Evolutionary conservation across 306 rosid species (phyloP).

Genomic region (Pueraria montana): DNA sequence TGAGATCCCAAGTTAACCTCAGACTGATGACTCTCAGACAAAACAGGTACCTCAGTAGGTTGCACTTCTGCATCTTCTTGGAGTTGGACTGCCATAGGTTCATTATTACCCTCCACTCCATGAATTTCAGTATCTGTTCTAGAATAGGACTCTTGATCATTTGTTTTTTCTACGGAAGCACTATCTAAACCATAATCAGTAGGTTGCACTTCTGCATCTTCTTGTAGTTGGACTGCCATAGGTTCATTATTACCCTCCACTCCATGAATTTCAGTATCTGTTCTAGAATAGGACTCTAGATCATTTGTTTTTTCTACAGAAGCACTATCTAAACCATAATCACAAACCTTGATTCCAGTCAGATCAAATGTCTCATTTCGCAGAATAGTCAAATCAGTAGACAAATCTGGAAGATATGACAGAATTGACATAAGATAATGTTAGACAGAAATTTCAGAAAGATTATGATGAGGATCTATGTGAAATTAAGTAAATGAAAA

Average conservation of each 20-base stretch:
- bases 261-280: conserved; percentile 58
- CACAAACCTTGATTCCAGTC: conserved; percentile 64
- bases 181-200: conserved; percentile 53
- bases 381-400: conserved; percentile 70
- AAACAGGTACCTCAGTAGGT: conserved; percentile 51
- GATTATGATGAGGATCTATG: not conserved
- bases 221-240: conserved; percentile 51
- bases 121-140: conserved; percentile 57
- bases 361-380: conserved; percentile 67
- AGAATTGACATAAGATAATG: conserved; percentile 40
- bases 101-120: conserved; percentile 49
- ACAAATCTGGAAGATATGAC: conserved; percentile 67
- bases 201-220: conserved; percentile 60
- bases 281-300: conserved; percentile 58
- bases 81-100: conserved; percentile 48
- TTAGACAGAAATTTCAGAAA: conserved; percentile 24
- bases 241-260: conserved; percentile 49
- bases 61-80: conserved; percentile 58
- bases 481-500: conserved; percentile 22
- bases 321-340: conserved; percentile 55
- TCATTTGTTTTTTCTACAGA: conserved; percentile 58
- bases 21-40: conserved; percentile 43
- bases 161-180: conserved; percentile 57
- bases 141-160: conserved; percentile 61
- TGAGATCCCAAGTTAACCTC: conserved; percentile 59